These are phyloP conservation scores for Friedmanniomyces endolithicus DNA, from an alignment of 495 filamentous ascomycete genomes.

Conservation along the genomic window DNA sequence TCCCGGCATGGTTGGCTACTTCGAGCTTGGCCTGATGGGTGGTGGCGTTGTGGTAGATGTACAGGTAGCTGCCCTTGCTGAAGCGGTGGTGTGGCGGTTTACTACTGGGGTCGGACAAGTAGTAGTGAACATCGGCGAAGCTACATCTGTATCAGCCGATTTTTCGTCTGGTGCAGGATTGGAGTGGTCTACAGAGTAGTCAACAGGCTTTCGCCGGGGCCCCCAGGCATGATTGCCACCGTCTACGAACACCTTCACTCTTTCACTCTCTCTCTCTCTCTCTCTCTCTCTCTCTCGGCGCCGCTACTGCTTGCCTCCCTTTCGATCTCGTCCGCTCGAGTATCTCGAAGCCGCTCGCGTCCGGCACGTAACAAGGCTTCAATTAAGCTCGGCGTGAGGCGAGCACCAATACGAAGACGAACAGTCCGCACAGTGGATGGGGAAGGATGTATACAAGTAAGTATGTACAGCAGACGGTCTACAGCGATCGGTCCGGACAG, in stretches of 20 bases:
- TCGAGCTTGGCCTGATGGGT: constrained; percentile 61
- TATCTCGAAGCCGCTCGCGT: neutral
- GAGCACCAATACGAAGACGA: neutral
- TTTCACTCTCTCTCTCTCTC: too few relatives aligned
- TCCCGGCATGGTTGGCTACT: constrained; percentile 77
- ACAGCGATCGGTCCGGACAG: neutral
- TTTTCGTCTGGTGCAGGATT: neutral
- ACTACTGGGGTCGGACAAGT: constrained; percentile 57
- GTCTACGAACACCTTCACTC: too few relatives aligned
- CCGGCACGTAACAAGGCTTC: neutral
- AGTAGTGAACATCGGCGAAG: constrained; percentile 84
- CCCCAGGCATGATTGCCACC: constrained; percentile 81
- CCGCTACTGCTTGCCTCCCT: constrained; percentile 13
- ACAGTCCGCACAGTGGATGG: neutral
- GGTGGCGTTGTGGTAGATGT: constrained; percentile 64
- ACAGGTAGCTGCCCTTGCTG: constrained; percentile 79
- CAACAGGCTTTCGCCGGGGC: constrained; percentile 64
- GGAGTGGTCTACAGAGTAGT: constrained; percentile 60
- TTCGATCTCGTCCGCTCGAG: neutral
- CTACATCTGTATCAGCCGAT: constrained; percentile 32
- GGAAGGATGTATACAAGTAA: neutral
- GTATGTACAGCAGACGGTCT: neutral
- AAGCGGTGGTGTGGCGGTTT: constrained; percentile 67
- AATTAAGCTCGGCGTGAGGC: neutral
- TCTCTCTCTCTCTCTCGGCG: too few relatives aligned